These are phyloP conservation scores for Neobulgaria alba DNA, from an alignment of 2,329 filamentous ascomycete genomes.

Conservation along the genomic window DNA sequence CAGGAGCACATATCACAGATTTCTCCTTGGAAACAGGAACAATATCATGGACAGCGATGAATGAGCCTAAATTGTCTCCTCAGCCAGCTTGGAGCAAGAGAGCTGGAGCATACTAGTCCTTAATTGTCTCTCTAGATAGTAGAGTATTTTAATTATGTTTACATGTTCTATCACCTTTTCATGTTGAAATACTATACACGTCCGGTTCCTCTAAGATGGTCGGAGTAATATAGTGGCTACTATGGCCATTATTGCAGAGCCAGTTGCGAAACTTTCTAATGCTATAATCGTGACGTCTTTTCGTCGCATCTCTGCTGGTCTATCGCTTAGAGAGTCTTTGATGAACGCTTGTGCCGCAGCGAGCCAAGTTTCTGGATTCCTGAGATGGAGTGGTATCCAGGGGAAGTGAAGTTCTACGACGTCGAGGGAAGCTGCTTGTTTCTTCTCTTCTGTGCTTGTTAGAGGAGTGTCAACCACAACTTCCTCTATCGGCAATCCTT, in stretches of 20 bases:
- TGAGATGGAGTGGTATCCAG: conserved; percentile 8
- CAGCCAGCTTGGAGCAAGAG: conserved; percentile 23
- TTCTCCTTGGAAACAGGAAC: conserved; percentile 20
- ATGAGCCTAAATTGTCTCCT: conserved; percentile 17
- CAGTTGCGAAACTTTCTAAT: conserved; percentile 57
- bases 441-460: conserved; percentile 2
- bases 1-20: conserved; percentile 21
- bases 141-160: too few species aligned
- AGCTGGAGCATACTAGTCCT: conserved; percentile 23
- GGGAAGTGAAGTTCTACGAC: conserved; percentile 17
- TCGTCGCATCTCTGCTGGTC: conserved; percentile 54
- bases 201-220: conserved; percentile 13
- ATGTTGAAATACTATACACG: conserved; percentile 1
- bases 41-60: conserved; percentile 19
- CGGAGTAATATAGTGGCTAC: conserved; percentile 25
- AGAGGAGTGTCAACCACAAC: conserved; percentile 16
- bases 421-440: conserved; percentile 13
- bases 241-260: conserved; percentile 50
- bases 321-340: conserved; percentile 57
- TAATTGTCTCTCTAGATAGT: too few species aligned
- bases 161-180: too few species aligned
- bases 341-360: conserved; percentile 33
- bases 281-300: conserved; percentile 62
- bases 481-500: conserved; percentile 19
- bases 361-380: conserved; percentile 35